Base-by-base conservation (phyloP, 352 stramenopile species). In the Globisporangium takayamanum region DNA sequence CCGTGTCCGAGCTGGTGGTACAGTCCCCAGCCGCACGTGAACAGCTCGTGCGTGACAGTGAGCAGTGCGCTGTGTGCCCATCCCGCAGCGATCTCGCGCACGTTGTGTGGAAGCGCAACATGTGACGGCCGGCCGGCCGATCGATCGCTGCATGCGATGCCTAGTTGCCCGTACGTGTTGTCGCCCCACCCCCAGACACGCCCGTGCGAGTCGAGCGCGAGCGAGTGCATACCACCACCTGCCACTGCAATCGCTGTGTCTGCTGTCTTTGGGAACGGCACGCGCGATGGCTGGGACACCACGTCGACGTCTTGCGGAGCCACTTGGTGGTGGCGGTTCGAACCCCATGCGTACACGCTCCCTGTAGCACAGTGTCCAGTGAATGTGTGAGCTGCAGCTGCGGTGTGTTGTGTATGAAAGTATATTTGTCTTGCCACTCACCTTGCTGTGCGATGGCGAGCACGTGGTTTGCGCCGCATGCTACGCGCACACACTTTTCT, bases 1-100 rank as follows among this genome's bases (percentile, higher is more conserved):
- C 80, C 78, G 36, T 90, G 79, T 5, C 84, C 84, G 20, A 93
- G 67, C 50, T 93, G 84, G 50, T 89, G 82, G 55, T 93, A 93
- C 11, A 89, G 59, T 2, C 84, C 84, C 81, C 82, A 93, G 15
- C 84, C 84, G 54, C 86, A 89, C 1, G 81, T 92, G 53, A 77
- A 72, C 20, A 92, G 50, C 5, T 72, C 49, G 1, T 74, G 70
- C 26, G 63, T 57, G 0, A 30, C 58, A 15, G 71, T 63, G 39
- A 89, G 62, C 2, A 85, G 26, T 8, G 75, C 80, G 11, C 64
- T 85, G 53, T 94, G 81, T 0, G 69, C 71, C 62, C 68, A 84
- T 0, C 82, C 84, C 25, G 71, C 80, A 37, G 75, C 75, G 26
- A 77, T 57, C 26, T 62, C 44, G 1, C n/a, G 22, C 12, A 49